These are phyloP conservation scores for Zalaria obscura DNA, from an alignment of 2,329 filamentous ascomycete species.

Conservation along the genomic window DNA sequence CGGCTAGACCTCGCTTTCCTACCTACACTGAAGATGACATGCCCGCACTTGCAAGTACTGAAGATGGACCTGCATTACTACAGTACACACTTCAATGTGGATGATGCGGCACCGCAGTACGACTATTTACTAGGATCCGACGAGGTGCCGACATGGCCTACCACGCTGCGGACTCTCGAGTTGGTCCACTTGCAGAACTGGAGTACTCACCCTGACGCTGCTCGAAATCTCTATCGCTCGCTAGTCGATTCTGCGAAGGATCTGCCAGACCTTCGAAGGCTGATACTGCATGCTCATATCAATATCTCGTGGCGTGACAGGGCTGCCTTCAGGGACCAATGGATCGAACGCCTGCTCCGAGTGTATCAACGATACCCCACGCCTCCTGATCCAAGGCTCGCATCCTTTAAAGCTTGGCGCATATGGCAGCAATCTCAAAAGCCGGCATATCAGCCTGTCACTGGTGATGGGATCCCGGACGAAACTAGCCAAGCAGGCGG, in stretches of 20 bases:
- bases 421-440: constrained; percentile 21
- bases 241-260: constrained; percentile 56
- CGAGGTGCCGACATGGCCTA: constrained; percentile 67
- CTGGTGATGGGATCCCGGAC: not conserved
- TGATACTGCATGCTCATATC: constrained; percentile 65
- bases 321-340: constrained; percentile 62
- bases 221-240: constrained; percentile 66
- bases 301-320: constrained; percentile 69
- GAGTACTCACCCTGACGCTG: constrained; percentile 42
- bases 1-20: constrained; percentile 65
- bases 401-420: constrained; percentile 27
- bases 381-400: constrained; percentile 29
- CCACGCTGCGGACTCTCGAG: constrained; percentile 54
- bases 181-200: constrained; percentile 67
- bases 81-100: constrained; percentile 51
- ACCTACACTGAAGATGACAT: constrained; percentile 47
- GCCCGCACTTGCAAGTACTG: constrained; percentile 56
- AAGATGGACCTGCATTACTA: constrained; percentile 70
- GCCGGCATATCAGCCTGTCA: no score
- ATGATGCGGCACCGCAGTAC: constrained; percentile 64
- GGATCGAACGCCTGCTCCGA: constrained; percentile 55
- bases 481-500: not conserved
- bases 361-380: constrained; percentile 45
- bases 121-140: constrained; percentile 46
- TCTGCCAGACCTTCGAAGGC: constrained; percentile 51